Evolutionary conservation across 805 yeast genomes (phyloP).

Genomic region (Zygosaccharomyces kombuchaensis): DNA sequence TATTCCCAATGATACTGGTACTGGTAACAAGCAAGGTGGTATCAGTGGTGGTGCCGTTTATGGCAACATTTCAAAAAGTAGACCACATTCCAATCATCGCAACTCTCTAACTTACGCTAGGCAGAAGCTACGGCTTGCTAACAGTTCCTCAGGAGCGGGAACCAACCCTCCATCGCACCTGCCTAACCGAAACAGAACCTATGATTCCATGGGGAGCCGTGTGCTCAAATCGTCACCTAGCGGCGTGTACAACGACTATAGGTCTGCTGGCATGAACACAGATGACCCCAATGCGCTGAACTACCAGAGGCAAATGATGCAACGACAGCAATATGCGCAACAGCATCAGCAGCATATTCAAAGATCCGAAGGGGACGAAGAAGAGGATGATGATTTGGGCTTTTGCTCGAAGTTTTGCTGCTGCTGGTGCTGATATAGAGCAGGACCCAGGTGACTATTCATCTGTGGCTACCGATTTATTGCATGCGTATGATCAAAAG

Average conservation of each 20-base stretch:
- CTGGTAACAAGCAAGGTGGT: neutral
- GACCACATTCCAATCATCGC: constrained; percentile 11
- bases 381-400: constrained; percentile 12
- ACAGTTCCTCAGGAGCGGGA: constrained; percentile 6
- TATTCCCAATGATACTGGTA: constrained; percentile 1
- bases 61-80: constrained; percentile 6
- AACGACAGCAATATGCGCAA: constrained; percentile 9
- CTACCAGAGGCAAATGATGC: constrained; percentile 13
- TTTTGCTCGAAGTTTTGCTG: constrained; percentile 23
- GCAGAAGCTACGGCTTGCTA: constrained; percentile 11
- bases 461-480: neutral
- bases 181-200: constrained; percentile 14
- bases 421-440: constrained; percentile 17
- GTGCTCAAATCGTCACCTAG: constrained; percentile 7
- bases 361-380: constrained; percentile 9
- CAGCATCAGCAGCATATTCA: constrained; percentile 9
- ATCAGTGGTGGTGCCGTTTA: neutral
- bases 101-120: constrained; percentile 13
- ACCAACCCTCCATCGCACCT: constrained; percentile 9
- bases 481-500: constrained; percentile 1
- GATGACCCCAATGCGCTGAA: constrained; percentile 11
- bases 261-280: constrained; percentile 7
- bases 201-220: constrained; percentile 30
- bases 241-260: constrained; percentile 8
- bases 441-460: constrained; percentile 2